Evolutionary conservation across 768 basidiomycete species (phyloP).

Genomic region (Daedaleopsis nitida): DNA sequence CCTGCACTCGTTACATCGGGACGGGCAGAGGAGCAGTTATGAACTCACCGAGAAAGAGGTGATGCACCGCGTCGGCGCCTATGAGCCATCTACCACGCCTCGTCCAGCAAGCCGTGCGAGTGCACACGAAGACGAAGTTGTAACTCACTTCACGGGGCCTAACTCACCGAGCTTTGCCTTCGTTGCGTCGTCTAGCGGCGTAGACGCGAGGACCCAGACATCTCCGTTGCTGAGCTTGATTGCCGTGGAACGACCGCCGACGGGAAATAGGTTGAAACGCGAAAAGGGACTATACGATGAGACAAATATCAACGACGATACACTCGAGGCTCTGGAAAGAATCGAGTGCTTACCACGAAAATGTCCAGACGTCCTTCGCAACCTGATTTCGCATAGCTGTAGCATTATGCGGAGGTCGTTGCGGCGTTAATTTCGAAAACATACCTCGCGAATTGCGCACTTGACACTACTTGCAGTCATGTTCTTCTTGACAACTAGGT

Average conservation of each 20-base stretch:
- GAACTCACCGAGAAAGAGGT: conserved; percentile 55
- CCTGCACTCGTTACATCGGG: conserved; percentile 19
- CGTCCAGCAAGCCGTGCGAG: background rate
- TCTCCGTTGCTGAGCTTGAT: conserved; percentile 66
- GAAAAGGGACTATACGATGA: conserved; percentile 57
- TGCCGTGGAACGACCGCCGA: conserved; percentile 86
- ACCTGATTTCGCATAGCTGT: conserved; percentile 30
- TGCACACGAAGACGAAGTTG: background rate
- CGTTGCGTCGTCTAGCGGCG: conserved; percentile 67
- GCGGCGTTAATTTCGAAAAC: background rate
- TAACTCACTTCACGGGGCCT: conserved; percentile 65
- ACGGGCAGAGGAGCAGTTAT: conserved; percentile 23
- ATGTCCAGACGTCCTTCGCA: conserved; percentile 59
- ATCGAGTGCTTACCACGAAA: conserved; percentile 54
- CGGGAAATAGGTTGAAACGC: conserved; percentile 65
- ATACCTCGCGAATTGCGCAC: conserved; percentile 15
- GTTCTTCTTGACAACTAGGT: too few species aligned
- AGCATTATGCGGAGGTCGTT: background rate
- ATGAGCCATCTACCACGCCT: conserved; percentile 51
- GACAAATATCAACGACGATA: too few species aligned
- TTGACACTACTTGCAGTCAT: conserved; percentile 6
- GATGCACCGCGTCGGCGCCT: conserved; percentile 58
- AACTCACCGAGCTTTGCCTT: conserved; percentile 60
- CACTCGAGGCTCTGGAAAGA: too few species aligned
- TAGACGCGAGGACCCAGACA: conserved; percentile 85